A percentile compares a stretch with the other conserved stretches of the same genome.
Conservation (phyloP, 495 filamentous ascomycete genomes). For the Aspergillus panamensis region DNA sequence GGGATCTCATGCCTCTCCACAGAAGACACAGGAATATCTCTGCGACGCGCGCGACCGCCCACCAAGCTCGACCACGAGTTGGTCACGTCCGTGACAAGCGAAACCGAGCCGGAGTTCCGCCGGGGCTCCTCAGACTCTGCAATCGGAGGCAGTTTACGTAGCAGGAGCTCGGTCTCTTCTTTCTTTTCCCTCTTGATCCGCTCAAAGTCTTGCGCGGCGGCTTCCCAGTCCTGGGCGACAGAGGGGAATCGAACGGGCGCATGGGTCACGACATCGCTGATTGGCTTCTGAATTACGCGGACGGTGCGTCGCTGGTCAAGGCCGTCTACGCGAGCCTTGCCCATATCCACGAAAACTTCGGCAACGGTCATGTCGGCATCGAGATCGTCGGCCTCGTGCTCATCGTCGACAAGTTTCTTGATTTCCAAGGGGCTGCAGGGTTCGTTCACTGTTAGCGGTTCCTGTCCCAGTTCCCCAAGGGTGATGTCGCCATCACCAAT, state of each 20-base stretch:
- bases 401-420: slow-evolving; percentile 38
- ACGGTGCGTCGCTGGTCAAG: slow-evolving; percentile 37
- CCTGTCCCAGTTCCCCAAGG: not conserved
- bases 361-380: slow-evolving; percentile 35
- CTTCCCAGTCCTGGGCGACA: slow-evolving; percentile 36
- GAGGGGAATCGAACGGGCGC: slow-evolving; percentile 31
- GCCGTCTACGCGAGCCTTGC: slow-evolving; percentile 31
- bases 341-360: slow-evolving; percentile 39
- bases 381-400: slow-evolving; percentile 31
- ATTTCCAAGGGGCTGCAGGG: slow-evolving; percentile 34
- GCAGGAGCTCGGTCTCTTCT: slow-evolving; percentile 4
- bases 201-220: slow-evolving; percentile 20
- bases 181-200: slow-evolving; percentile 11
- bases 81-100: not conserved
- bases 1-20: slow-evolving; percentile 25
- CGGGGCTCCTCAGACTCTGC: slow-evolving; percentile 8
- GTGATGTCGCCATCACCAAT: not conserved
- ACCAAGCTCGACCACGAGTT: slow-evolving; percentile 7
- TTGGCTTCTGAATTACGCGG: slow-evolving; percentile 33
- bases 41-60: not conserved
- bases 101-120: not conserved
- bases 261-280: not conserved
- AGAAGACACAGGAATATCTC: slow-evolving; percentile 26
- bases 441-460: slow-evolving; percentile 5
- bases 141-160: slow-evolving; percentile 13